Evolutionary conservation across 1,139 yeast species (phyloP), one percentile per base, ranked within the genome.

Genomic region (Lodderomyces jiufengensis): DNA sequence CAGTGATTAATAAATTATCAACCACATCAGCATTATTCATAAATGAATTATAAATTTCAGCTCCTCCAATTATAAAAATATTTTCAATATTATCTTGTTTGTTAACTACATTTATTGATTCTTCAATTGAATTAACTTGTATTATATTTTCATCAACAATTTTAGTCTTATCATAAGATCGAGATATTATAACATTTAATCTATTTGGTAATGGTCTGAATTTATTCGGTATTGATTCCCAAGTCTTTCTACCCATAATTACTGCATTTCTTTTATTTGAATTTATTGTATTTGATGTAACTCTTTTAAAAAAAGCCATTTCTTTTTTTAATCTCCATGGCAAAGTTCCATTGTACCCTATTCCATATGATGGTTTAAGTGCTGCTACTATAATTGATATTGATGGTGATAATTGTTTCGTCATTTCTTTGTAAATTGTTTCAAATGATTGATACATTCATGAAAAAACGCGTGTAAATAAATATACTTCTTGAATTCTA

Each of bases 161-260:
- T 7, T 48, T 50, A 36, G 49, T 49, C 27, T 33, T 24, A 5
- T 22, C 29, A 47, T 49, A 44, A 38, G 60, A 43, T 32, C 90
- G 65, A 4, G 95, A 82, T 13, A 92, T 61, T 0, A 92, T 77
- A 9, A 90, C 78, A 55, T 94, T 94, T 31, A 79, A 45, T 39
- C 99, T 70, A 36, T 71, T 76, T 2, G 83, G 81, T 33, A 92
- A 69, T 0, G 99, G 99, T 45, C 95, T 69, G 61, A 87, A 92
- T 54, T 73, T 80, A 1, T 60, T 43, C 0, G 98, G 98, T 31
- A 92, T 88, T 7, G 96, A 85, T 26, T 88, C 94, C 95, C 97
- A 92, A 1, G 98, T 92, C 53, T 80, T 84, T 39, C 97, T 72
- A 5, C 99, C 99, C 99, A 94, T 92, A 8, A 94, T 71, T 10